Conservation (phyloP, 2,329 filamentous ascomycete species). For the Ophiostoma himal-ulmi region DNA sequence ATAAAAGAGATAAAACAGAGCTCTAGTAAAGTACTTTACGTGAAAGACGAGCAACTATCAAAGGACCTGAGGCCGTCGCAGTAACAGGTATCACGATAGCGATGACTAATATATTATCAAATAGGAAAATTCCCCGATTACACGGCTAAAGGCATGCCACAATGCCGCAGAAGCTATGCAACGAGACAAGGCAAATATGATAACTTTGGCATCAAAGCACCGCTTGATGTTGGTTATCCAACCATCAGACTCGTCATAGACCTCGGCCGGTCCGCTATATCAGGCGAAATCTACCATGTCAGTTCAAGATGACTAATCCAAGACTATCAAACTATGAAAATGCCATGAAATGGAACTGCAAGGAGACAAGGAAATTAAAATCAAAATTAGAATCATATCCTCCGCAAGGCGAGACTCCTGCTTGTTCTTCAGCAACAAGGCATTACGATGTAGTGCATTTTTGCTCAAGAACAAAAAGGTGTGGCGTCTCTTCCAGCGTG, state of each 20-base stretch:
- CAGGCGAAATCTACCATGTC: neutral
- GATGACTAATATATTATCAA: neutral
- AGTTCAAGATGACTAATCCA: neutral
- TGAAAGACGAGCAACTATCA: neutral
- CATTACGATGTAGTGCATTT: neutral
- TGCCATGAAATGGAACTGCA: neutral
- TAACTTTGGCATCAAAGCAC: no score
- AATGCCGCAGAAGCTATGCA: no score
- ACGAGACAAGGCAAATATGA: no score
- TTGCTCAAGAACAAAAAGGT: neutral
- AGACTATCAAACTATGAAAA: neutral
- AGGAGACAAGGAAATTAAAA: no score
- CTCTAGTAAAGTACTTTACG: no score
- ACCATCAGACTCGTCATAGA: no score
- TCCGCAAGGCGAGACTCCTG: neutral
- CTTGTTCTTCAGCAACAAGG: neutral
- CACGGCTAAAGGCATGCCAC: neutral
- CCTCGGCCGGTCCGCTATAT: no score
- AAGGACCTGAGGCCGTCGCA: neutral
- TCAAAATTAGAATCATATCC: no score
- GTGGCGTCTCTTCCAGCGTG: neutral
- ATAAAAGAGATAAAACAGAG: no score
- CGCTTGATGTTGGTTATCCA: no score
- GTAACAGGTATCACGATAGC: neutral
- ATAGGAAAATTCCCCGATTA: neutral